A percentile compares a stretch with the other conserved stretches of the same genome.
These are phyloP conservation scores for Debaryomyces sp. DNA, from an alignment of 1,139 yeast genomes.

Conservation along the genomic window DNA sequence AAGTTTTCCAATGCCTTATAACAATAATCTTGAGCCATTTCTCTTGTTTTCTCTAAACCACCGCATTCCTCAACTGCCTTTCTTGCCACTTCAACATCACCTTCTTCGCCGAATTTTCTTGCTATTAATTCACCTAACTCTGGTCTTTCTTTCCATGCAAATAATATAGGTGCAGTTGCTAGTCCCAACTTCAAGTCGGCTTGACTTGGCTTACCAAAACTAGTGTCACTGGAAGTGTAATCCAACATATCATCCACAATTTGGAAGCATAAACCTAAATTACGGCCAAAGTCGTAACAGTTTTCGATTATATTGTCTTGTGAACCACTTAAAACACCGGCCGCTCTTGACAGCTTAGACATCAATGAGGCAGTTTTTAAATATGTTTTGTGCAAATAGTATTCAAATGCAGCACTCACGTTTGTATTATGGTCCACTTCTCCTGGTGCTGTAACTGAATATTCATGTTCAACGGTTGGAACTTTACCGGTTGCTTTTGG, in stretches of 20 bases:
- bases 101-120: constrained; percentile 77
- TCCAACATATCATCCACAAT: constrained; percentile 96
- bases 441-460: constrained; percentile 46
- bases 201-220: constrained; percentile 92
- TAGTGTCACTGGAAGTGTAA: constrained; percentile 79
- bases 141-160: constrained; percentile 90
- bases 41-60: constrained; percentile 78
- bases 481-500: constrained; percentile 70
- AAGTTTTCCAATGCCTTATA: constrained; percentile 73
- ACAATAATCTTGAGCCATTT: constrained; percentile 79
- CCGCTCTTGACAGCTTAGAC: constrained; percentile 93
- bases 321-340: constrained; percentile 92
- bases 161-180: constrained; percentile 95
- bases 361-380: constrained; percentile 92
- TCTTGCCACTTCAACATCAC: constrained; percentile 83
- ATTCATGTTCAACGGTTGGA: constrained; percentile 61
- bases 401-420: constrained; percentile 87
- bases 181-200: constrained; percentile 93
- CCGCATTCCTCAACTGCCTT: constrained; percentile 67
- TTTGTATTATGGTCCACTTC: constrained; percentile 66
- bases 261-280: constrained; percentile 93
- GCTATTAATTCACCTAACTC: constrained; percentile 81
- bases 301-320: constrained; percentile 72
- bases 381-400: constrained; percentile 92
- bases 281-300: constrained; percentile 89